These are phyloP conservation scores for Tetrahymena borealis DNA, from an alignment of 73 alveolate species.

Conservation along the genomic window DNA sequence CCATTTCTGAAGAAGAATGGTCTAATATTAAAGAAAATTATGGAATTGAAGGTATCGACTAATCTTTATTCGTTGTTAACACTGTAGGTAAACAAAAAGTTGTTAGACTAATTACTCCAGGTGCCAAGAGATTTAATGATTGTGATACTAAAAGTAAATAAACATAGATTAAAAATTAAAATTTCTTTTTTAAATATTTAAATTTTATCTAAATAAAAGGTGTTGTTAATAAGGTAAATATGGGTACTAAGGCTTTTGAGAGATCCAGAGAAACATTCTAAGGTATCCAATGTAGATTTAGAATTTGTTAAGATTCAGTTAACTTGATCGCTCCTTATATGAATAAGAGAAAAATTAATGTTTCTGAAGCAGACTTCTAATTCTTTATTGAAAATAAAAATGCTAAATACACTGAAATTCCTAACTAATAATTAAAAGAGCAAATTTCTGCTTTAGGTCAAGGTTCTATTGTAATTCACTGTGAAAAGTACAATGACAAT, in stretches of 20 bases:
- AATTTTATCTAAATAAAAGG: background rate
- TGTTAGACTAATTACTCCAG: background rate
- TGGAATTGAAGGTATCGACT: constrained; percentile 13
- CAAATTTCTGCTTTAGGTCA: background rate
- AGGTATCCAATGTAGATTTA: constrained; percentile 27
- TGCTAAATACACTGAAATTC: constrained; percentile 1
- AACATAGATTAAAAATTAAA: background rate
- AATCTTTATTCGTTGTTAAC: constrained; percentile 8
- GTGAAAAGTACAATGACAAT: background rate
- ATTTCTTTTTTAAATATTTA: background rate
- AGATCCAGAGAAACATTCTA: constrained; percentile 36
- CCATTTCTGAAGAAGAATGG: constrained; percentile 39
- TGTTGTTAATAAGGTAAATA: constrained; percentile 10
- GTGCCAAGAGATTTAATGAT: constrained; percentile 12
- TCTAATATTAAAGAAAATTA: constrained; percentile 26
- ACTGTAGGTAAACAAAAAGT: constrained; percentile 23
- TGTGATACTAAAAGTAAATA: constrained; percentile 4
- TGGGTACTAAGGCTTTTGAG: constrained; percentile 30
- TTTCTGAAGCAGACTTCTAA: constrained; percentile 15
- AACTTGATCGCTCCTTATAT: constrained; percentile 8
- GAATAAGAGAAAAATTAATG: constrained; percentile 10
- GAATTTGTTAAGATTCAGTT: constrained; percentile 22
- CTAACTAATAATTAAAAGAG: constrained; percentile 6
- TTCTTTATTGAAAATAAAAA: constrained; percentile 11
- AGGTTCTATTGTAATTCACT: constrained; percentile 24